A percentile compares a stretch with the other conserved stretches of the same genome.
These are phyloP conservation scores for Akanthomyces muscarius DNA, from an alignment of 2,329 filamentous ascomycete species.

Conservation along the genomic window DNA sequence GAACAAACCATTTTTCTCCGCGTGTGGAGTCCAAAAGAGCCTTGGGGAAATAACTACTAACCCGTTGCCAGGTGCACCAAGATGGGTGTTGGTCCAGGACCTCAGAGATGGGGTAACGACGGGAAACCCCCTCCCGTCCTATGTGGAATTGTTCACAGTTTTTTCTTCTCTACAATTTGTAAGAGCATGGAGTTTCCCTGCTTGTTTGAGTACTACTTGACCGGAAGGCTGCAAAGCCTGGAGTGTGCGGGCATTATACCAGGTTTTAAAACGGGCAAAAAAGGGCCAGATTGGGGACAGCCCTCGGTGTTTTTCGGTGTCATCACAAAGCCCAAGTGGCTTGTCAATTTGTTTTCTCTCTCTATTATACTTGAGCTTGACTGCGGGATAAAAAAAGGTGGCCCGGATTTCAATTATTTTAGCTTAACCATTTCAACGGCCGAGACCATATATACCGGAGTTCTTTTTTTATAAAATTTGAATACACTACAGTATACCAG, in stretches of 20 bases:
- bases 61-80: neutral
- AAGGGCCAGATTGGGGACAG: neutral
- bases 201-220: neutral
- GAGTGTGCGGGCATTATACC: neutral
- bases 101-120: too few species aligned
- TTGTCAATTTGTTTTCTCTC: neutral
- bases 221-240: neutral
- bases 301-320: conserved; percentile 3
- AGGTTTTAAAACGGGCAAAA: neutral
- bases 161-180: neutral
- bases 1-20: neutral
- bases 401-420: neutral
- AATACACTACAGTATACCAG: neutral
- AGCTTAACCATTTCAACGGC: neutral
- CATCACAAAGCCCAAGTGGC: neutral
- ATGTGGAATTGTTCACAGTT: neutral
- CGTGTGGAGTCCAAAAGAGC: neutral
- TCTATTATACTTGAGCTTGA: neutral
- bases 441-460: conserved; percentile 5
- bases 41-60: neutral
- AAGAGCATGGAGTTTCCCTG: neutral
- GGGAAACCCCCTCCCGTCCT: neutral
- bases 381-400: neutral
- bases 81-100: neutral
- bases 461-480: neutral